phyloP scores from a whole-genome alignment of 2,329 filamentous ascomycete genomes.

The Elsinoe arachidis region DNA sequence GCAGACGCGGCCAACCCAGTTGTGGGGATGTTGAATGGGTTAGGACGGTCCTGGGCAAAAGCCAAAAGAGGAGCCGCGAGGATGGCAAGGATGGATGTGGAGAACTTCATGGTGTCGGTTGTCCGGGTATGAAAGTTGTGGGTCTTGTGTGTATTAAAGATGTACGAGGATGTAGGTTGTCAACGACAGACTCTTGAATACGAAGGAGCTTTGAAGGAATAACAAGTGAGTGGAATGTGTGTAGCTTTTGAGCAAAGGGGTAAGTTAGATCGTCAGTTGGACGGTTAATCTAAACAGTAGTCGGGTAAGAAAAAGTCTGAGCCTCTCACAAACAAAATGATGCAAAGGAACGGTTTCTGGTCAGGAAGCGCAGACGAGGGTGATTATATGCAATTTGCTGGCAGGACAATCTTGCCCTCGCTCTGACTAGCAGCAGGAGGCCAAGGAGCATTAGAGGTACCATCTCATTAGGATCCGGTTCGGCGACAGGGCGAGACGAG shows the following conservation, averaged over 20 bases:
- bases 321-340: constrained; percentile 10
- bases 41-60: constrained; percentile 27
- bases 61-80: constrained; percentile 38
- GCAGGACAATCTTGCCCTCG: constrained; percentile 5
- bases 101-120: constrained; percentile 37
- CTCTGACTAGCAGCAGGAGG: constrained; percentile 10
- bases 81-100: constrained; percentile 36
- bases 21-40: constrained; percentile 41
- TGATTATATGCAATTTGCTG: constrained; percentile 8
- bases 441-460: constrained; percentile 8
- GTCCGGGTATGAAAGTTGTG: constrained; percentile 1
- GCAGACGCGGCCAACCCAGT: constrained; percentile 38
- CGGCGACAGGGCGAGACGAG: background rate
- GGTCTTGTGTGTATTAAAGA: background rate
- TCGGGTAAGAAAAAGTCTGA: background rate
- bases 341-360: constrained; percentile 7
- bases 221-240: constrained; percentile 1
- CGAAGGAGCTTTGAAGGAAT: background rate
- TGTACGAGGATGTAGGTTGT: constrained; percentile 8
- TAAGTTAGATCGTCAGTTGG: background rate
- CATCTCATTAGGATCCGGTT: constrained; percentile 9
- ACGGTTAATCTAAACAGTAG: constrained; percentile 1
- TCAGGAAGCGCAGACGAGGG: constrained; percentile 1
- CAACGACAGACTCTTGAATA: constrained; percentile 12
- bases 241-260: constrained; percentile 9